Base-by-base conservation (phyloP, 176 grass and related monocot species). In the Cocos nucifera region DNA sequence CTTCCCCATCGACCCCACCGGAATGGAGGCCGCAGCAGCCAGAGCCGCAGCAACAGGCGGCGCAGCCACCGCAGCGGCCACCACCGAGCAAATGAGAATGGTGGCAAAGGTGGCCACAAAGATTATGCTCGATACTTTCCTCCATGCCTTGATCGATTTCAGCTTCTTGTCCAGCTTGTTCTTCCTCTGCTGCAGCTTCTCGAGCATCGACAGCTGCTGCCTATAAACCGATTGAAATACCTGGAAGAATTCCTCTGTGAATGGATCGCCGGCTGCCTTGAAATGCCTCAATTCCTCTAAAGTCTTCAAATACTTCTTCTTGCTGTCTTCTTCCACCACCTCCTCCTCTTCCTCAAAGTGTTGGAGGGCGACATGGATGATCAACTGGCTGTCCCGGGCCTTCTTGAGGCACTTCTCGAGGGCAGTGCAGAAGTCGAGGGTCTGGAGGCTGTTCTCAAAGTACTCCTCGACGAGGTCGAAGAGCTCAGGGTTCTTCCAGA, bases 401-500 rank as follows among this genome's bases (percentile, higher is more conserved):
- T 62, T 49, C 17, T 35, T 49, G 60, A 62, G 60, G 60, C 60
- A 62, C 60, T 49, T 62, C 30, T 62, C 60, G 8, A 62, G 60
- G 60, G 60, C 24, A 12, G 30, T 44, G 17, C 60, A 62, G 60
- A 62, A 62, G n/a, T 62, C 60, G 18, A 62, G 30, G n/a, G 60
- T 62, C 26, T 62, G 60, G 29, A 62, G 60, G 60, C 60, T 62
- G 60, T 49, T 62, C 4, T 62, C 32, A 17, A 62, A 62, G 32
- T 62, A 62, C 9, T 62, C 60, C 60, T 62, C 60, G 60, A 62
- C 60, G n/a, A 62, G 29, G 29, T 49, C 60, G 60, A 62, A 62
- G 60, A 62, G 60, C 19, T 62, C 60, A 28, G 60, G 8, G 29
- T 44, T 62, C 60, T 49, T 62, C 60, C 60, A 62, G 9, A 62